phyloP scores from a whole-genome alignment of 768 basidiomycete species.

The Amanita jacksonii region DNA sequence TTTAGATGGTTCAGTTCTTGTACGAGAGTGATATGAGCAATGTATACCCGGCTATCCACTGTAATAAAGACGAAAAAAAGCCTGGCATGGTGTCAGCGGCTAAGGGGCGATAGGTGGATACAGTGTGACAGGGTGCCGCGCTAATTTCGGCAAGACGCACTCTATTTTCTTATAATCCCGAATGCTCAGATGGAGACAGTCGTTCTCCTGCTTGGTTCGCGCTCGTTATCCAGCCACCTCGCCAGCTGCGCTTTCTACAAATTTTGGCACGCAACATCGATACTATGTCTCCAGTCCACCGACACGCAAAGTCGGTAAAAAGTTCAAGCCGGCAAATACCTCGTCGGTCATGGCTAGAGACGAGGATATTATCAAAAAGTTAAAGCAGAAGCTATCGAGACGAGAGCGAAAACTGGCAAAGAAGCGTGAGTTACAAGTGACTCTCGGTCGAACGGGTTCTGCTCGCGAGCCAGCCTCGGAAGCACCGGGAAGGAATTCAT shows the following conservation, averaged over 20 bases:
- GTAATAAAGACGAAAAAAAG: constrained; percentile 32
- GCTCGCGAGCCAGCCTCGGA: neutral
- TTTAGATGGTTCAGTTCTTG: constrained; percentile 1
- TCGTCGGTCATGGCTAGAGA: too few species aligned
- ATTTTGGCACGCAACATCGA: neutral
- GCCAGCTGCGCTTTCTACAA: too few species aligned
- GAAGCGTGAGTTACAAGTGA: neutral
- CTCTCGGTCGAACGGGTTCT: too few species aligned
- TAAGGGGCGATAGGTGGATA: neutral
- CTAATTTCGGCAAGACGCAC: neutral
- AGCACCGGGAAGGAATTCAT: neutral
- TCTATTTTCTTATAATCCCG: neutral
- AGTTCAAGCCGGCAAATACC: too few species aligned
- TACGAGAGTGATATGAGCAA: neutral
- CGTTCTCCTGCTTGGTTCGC: neutral
- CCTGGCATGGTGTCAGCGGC: constrained; percentile 24
- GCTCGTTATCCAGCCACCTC: neutral
- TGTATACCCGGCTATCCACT: constrained; percentile 36
- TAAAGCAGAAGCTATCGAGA: neutral
- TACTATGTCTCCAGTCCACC: neutral
- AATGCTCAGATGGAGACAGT: constrained; percentile 6
- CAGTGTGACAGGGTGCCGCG: neutral
- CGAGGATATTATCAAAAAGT: neutral
- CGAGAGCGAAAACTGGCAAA: too few species aligned
- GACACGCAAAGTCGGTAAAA: too few species aligned